Conservation (phyloP, 495 filamentous ascomycete species). For the Delitschia confertaspora region DNA sequence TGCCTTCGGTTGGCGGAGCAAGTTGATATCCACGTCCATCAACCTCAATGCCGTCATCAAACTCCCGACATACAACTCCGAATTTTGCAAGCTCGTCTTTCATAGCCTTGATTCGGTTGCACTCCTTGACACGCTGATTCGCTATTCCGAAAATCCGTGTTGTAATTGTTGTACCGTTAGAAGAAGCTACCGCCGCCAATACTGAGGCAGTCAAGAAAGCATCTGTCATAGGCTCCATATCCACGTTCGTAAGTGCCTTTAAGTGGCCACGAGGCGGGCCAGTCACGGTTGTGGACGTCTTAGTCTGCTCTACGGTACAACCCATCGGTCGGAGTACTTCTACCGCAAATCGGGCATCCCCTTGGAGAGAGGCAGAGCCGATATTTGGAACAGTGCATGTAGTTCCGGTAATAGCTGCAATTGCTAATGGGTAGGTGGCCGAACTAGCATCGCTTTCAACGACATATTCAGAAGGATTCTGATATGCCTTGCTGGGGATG, state of each 20-base stretch:
- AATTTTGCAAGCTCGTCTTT: slow-evolving; percentile 94
- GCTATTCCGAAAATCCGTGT: slow-evolving; percentile 90
- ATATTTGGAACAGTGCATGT: slow-evolving; percentile 96
- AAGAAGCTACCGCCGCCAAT: slow-evolving; percentile 78
- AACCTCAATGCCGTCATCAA: slow-evolving; percentile 75
- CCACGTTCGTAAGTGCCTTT: slow-evolving; percentile 63
- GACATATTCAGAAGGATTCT: slow-evolving; percentile 77
- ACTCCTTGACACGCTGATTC: slow-evolving; percentile 98
- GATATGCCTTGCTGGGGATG: slow-evolving; percentile 78
- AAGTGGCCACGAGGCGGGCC: slow-evolving; percentile 69
- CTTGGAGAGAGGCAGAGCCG: slow-evolving; percentile 81
- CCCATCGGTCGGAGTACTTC: slow-evolving; percentile 92
- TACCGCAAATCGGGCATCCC: slow-evolving; percentile 89
- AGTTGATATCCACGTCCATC: slow-evolving; percentile 32
- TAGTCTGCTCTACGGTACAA: slow-evolving; percentile 77
- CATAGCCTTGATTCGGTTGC: slow-evolving; percentile 95
- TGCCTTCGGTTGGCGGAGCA: slow-evolving; percentile 47
- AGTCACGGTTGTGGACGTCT: slow-evolving; percentile 81
- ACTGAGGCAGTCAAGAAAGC: slow-evolving; percentile 93
- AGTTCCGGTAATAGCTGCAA: slow-evolving; percentile 90
- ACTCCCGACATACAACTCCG: slow-evolving; percentile 75
- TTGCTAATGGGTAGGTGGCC: slow-evolving; percentile 90
- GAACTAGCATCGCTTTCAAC: slow-evolving; percentile 97
- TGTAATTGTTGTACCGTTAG: slow-evolving; percentile 43
- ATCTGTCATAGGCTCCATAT: slow-evolving; percentile 99